Conservation (phyloP, 1,284 basidiomycete genomes). For the Xerocomus minutiporus region DNA sequence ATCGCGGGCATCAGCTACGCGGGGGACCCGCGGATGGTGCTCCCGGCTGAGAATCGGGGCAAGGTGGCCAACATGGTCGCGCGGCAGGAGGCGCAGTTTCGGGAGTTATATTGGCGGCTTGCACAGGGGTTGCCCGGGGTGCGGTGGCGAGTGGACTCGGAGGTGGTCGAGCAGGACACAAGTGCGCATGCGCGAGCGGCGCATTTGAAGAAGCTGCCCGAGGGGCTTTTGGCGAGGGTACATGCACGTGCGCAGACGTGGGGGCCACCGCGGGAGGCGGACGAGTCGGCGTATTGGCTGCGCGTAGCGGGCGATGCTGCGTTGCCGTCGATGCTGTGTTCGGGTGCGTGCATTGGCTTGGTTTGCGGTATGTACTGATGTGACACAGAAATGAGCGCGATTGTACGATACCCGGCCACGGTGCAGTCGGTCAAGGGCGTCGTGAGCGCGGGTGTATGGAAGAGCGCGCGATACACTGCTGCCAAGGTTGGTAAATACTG, state of each 20-base stretch:
- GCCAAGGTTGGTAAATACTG: constrained; percentile 86
- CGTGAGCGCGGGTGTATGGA: constrained; percentile 75
- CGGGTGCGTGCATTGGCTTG: constrained; percentile 43
- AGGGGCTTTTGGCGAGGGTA: constrained; percentile 55
- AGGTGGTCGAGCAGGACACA: constrained; percentile 66
- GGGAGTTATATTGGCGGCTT: constrained; percentile 79
- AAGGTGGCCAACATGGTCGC: constrained; percentile 94
- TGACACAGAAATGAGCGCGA: constrained; percentile 61
- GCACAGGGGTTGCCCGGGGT: constrained; percentile 74
- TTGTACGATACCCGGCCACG: constrained; percentile 80
- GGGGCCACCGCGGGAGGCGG: constrained; percentile 40
- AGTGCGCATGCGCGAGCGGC: constrained; percentile 60
- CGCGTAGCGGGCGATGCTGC: constrained; percentile 61
- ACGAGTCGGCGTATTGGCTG: constrained; percentile 75
- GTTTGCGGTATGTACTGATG: neutral
- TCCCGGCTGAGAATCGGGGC: constrained; percentile 90
- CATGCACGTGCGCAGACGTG: constrained; percentile 44
- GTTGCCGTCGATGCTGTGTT: constrained; percentile 51
- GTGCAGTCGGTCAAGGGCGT: constrained; percentile 85
- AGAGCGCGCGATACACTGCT: constrained; percentile 71
- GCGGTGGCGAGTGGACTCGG: constrained; percentile 54
- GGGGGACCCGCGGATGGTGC: constrained; percentile 90
- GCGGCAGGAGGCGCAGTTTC: constrained; percentile 80
- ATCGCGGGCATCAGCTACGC: constrained; percentile 87
- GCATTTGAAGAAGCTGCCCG: constrained; percentile 75